Conservation (phyloP, 192 early-diverging fungal species). For the Linnemannia elongata region DNA sequence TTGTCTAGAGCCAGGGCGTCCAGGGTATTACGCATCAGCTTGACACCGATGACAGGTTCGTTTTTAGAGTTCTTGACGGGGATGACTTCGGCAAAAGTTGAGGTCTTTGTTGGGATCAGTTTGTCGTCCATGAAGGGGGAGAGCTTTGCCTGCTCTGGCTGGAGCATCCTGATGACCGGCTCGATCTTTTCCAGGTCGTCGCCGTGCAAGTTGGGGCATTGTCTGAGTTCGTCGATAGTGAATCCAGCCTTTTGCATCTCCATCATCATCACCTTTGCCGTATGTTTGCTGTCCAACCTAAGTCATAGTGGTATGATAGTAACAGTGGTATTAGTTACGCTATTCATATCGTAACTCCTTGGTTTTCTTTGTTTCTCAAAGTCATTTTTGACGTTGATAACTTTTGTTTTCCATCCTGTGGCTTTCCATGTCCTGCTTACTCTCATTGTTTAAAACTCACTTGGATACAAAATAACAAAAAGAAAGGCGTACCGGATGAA, state of each 20-base stretch:
- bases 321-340: background rate
- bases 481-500: conserved; percentile 68
- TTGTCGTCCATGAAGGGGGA: conserved; percentile 9
- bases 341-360: no score
- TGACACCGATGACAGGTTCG: conserved; percentile 77
- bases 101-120: conserved; percentile 9
- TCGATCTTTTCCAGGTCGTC: conserved; percentile 47
- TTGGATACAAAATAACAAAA: conserved; percentile 3
- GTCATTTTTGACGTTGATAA: no score
- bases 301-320: background rate
- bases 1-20: conserved; percentile 66
- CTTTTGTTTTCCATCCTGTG: no score
- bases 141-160: conserved; percentile 27
- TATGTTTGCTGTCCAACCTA: conserved; percentile 61
- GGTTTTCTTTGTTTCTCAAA: no score
- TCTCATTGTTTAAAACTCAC: no score
- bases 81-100: conserved; percentile 25
- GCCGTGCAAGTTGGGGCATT: conserved; percentile 36
- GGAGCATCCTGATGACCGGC: conserved; percentile 22
- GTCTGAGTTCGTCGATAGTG: conserved; percentile 30
- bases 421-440: conserved; percentile 7
- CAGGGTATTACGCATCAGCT: conserved; percentile 80
- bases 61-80: conserved; percentile 33
- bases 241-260: conserved; percentile 60
- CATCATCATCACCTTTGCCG: conserved; percentile 60